A percentile compares a stretch with the other conserved stretches of the same genome.
Evolutionary conservation across 768 basidiomycete genomes (phyloP).

Genomic region (Chalciporus pseudorubinellus): DNA sequence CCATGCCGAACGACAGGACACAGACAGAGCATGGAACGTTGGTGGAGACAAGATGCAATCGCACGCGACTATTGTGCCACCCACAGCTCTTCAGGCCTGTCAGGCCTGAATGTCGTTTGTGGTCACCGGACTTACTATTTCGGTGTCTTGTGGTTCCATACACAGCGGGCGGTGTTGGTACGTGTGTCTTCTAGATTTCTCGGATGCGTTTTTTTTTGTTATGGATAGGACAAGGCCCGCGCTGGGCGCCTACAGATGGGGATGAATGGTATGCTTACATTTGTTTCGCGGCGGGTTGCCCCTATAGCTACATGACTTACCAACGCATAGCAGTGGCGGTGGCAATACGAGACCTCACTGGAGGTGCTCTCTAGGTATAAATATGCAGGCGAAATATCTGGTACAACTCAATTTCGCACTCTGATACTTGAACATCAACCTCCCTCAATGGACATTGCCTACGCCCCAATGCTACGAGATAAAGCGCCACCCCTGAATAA

Average conservation of each 20-base stretch:
- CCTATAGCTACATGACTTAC: background rate
- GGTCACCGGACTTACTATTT: background rate
- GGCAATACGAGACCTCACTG: background rate
- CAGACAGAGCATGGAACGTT: background rate
- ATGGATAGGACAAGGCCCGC: background rate
- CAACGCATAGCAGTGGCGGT: background rate
- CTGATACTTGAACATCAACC: background rate
- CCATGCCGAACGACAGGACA: background rate
- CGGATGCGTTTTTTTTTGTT: background rate
- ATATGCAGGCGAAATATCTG: slow-evolving; percentile 3
- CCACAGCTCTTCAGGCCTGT: background rate
- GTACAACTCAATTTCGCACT: background rate
- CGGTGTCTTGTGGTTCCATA: background rate
- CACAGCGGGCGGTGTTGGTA: background rate
- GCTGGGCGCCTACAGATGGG: slow-evolving; percentile 13
- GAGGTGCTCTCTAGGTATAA: slow-evolving; percentile 15
- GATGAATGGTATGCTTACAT: background rate
- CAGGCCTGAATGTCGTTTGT: background rate
- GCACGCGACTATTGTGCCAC: background rate
- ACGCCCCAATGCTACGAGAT: background rate
- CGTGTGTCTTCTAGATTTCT: slow-evolving; percentile 14
- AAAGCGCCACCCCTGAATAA: background rate
- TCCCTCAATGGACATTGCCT: background rate
- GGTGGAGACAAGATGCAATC: background rate
- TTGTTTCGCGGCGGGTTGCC: background rate